A percentile compares a stretch with the other conserved stretches of the same genome.
Conservation (phyloP, 2,329 filamentous ascomycete species). For the Aspergillus tanneri region DNA sequence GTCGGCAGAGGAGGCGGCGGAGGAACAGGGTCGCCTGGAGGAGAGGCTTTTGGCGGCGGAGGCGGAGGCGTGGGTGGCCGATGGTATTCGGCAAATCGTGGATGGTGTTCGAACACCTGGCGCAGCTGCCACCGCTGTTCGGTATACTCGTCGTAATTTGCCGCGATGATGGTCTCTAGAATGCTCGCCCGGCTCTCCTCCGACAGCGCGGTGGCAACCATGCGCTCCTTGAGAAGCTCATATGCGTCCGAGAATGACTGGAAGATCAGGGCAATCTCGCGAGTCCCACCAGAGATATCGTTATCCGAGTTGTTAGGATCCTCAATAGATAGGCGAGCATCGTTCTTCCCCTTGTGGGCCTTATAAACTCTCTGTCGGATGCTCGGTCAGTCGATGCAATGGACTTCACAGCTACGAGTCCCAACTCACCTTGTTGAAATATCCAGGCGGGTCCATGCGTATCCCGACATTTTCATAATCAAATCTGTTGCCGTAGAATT, state of each 20-base stretch:
- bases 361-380: slow-evolving; percentile 37
- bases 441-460: slow-evolving; percentile 69
- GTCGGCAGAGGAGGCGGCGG: slow-evolving; percentile 27
- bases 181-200: slow-evolving; percentile 52
- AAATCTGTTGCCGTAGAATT: slow-evolving; percentile 84
- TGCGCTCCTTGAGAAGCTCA: slow-evolving; percentile 55
- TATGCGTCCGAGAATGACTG: slow-evolving; percentile 68
- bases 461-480: slow-evolving; percentile 70
- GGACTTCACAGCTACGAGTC: not conserved
- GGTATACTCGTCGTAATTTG: slow-evolving; percentile 74
- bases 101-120: slow-evolving; percentile 49
- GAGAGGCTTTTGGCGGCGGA: slow-evolving; percentile 24
- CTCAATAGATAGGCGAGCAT: slow-evolving; percentile 77
- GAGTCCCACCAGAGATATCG: slow-evolving; percentile 86
- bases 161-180: slow-evolving; percentile 69
- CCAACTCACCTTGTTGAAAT: slow-evolving; percentile 68
- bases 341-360: slow-evolving; percentile 56
- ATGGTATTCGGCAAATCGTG: slow-evolving; percentile 35
- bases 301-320: slow-evolving; percentile 84
- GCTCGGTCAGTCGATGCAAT: slow-evolving; percentile 9
- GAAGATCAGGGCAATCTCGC: slow-evolving; percentile 66
- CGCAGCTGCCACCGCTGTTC: slow-evolving; percentile 65
- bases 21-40: slow-evolving; percentile 18
- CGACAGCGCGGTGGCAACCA: slow-evolving; percentile 42
- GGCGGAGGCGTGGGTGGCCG: slow-evolving; percentile 27